These are phyloP conservation scores for Helicostylum pulchrum DNA, from an alignment of 192 early-diverging fungal genomes.

Conservation along the genomic window DNA sequence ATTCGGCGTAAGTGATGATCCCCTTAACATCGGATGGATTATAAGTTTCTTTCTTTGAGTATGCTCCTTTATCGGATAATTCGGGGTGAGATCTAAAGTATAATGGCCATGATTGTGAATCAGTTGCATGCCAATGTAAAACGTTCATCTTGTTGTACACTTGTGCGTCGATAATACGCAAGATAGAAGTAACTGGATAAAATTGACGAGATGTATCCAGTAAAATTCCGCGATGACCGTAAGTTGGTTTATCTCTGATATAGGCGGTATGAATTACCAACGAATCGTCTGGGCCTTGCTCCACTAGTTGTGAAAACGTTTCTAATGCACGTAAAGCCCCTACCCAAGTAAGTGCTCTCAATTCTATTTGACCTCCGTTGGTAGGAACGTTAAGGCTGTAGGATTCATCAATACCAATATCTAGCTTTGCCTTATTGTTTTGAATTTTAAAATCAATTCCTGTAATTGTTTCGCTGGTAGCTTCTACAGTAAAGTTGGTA, in stretches of 20 bases:
- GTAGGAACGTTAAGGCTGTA: constrained; percentile 61
- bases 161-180: constrained; percentile 66
- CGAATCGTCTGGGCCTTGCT: constrained; percentile 29
- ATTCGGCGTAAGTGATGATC: constrained; percentile 66
- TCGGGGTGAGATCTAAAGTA: constrained; percentile 59
- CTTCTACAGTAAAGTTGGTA: constrained; percentile 11
- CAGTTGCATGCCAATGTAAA: constrained; percentile 73
- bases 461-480: neutral
- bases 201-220: constrained; percentile 70
- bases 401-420: constrained; percentile 63
- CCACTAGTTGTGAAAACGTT: constrained; percentile 67
- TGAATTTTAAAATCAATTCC: constrained; percentile 46
- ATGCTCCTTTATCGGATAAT: constrained; percentile 60
- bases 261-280: constrained; percentile 52
- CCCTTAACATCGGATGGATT: constrained; percentile 60
- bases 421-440: constrained; percentile 46
- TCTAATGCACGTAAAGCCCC: constrained; percentile 75
- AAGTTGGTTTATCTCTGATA: constrained; percentile 60
- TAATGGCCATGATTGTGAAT: constrained; percentile 70
- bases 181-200: constrained; percentile 51
- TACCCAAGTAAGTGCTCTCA: constrained; percentile 56
- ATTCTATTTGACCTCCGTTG: constrained; percentile 42
- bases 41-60: constrained; percentile 63
- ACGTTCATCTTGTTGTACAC: constrained; percentile 74
- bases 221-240: constrained; percentile 65